phyloP scores from a whole-genome alignment of 352 stramenopile species.

The Pythium rishiriense region DNA sequence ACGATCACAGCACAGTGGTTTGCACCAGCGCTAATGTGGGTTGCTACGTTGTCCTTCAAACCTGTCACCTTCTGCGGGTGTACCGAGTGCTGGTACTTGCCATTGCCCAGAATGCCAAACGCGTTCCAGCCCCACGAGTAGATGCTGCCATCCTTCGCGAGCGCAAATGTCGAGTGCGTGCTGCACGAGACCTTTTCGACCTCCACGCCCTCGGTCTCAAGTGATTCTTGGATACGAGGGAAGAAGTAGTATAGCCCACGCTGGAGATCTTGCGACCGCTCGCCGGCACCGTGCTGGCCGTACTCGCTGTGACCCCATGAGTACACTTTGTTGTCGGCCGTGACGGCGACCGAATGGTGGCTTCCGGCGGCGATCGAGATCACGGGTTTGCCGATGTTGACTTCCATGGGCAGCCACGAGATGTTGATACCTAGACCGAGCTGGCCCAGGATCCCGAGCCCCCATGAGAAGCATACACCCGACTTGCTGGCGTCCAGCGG shows the following conservation, averaged over 20 bases:
- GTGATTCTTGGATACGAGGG: slow-evolving; percentile 54
- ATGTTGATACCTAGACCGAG: slow-evolving; percentile 66
- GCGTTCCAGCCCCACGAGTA: slow-evolving; percentile 90
- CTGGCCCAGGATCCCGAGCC: slow-evolving; percentile 71
- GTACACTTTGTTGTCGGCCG: slow-evolving; percentile 56
- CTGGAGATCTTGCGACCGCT: slow-evolving; percentile 71
- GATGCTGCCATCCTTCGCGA: slow-evolving; percentile 50
- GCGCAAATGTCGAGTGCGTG: slow-evolving; percentile 73
- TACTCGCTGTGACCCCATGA: slow-evolving; percentile 85
- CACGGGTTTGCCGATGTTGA: slow-evolving; percentile 52
- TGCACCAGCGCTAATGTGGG: slow-evolving; percentile 57
- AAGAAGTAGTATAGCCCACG: slow-evolving; percentile 76
- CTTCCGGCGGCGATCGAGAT: slow-evolving; percentile 64
- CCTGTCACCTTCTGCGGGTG: slow-evolving; percentile 63
- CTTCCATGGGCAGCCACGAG: slow-evolving; percentile 59
- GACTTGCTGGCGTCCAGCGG: slow-evolving; percentile 30
- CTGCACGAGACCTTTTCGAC: slow-evolving; percentile 53
- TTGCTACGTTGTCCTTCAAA: slow-evolving; percentile 55
- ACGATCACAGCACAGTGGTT: slow-evolving; percentile 71
- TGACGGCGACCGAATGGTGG: slow-evolving; percentile 75
- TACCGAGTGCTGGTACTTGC: slow-evolving; percentile 74
- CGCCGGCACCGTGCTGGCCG: slow-evolving; percentile 70
- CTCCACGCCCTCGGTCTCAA: slow-evolving; percentile 37
- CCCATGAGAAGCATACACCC: slow-evolving; percentile 73
- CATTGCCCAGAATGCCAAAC: slow-evolving; percentile 72